Conservation (phyloP, 805 yeast species). For the Tetrapisispora fleetii region DNA sequence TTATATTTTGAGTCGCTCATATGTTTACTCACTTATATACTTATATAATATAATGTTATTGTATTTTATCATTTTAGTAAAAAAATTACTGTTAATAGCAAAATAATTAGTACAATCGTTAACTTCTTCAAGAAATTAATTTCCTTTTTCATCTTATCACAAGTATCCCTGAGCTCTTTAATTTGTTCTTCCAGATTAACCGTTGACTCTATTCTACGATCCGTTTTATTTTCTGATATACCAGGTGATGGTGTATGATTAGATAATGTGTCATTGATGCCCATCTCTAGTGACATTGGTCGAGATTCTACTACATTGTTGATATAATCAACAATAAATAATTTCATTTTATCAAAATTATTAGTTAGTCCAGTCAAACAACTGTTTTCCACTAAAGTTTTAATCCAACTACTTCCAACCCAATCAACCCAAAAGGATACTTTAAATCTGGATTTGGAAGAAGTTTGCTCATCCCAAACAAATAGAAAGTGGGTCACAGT, state of each 20-base stretch:
- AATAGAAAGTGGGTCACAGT: slow-evolving; percentile 65
- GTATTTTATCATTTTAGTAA: neutral
- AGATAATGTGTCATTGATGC: neutral
- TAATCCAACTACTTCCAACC: slow-evolving; percentile 87
- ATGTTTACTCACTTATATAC: neutral
- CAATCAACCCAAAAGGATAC: slow-evolving; percentile 68
- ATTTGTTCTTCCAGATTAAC: neutral
- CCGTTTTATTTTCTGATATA: neutral
- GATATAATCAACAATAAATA: neutral
- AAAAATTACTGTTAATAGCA: neutral
- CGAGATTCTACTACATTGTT: neutral
- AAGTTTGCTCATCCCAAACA: slow-evolving; percentile 51
- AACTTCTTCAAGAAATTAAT: neutral
- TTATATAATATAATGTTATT: neutral
- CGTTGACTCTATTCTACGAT: neutral
- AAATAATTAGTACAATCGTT: neutral
- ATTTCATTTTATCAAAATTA: neutral
- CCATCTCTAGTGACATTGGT: neutral
- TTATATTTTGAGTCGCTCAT: neutral
- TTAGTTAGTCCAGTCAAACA: slow-evolving; percentile 47
- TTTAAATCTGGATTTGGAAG: slow-evolving; percentile 48
- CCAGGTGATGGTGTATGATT: neutral
- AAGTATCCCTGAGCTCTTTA: neutral
- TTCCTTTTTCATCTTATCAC: neutral
- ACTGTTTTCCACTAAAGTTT: slow-evolving; percentile 74